These are phyloP conservation scores for Blepharisma japonicum DNA, from an alignment of 73 alveolate species.

Conservation along the genomic window DNA sequence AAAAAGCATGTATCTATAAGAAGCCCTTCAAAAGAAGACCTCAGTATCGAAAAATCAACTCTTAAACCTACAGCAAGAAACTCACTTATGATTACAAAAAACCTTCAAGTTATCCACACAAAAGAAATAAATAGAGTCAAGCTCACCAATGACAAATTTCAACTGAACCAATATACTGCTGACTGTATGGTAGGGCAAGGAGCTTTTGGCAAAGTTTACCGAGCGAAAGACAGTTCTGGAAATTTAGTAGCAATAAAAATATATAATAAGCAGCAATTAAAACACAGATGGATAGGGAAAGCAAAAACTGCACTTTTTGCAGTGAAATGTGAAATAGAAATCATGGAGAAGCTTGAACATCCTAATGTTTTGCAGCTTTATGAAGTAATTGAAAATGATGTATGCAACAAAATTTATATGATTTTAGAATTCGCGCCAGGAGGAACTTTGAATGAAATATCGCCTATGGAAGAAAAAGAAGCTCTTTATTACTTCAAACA, in stretches of 20 bases:
- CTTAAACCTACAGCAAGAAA: too few relatives aligned
- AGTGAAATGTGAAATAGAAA: constrained; percentile 80
- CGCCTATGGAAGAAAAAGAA: constrained; percentile 46
- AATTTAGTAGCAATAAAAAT: neutral
- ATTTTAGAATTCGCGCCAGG: constrained; percentile 71
- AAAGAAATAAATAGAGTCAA: neutral
- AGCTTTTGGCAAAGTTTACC: constrained; percentile 19
- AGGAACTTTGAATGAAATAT: constrained; percentile 73
- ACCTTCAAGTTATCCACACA: neutral
- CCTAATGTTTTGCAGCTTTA: constrained; percentile 77
- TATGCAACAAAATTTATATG: constrained; percentile 50
- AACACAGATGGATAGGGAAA: constrained; percentile 18
- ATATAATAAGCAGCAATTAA: neutral
- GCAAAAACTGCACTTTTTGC: constrained; percentile 34
- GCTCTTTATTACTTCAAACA: constrained; percentile 68
- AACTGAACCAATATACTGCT: neutral
- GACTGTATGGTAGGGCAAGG: constrained; percentile 2
- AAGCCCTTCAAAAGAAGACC: too few relatives aligned
- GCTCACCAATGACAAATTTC: neutral
- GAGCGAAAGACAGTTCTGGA: neutral
- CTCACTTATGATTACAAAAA: neutral
- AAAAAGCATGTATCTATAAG: too few relatives aligned
- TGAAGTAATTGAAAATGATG: constrained; percentile 73
- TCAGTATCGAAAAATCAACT: too few relatives aligned
- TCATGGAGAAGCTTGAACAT: constrained; percentile 86